Evolutionary conservation across 2,329 filamentous ascomycete species (phyloP).

Genomic region (Xylaria sp.): DNA sequence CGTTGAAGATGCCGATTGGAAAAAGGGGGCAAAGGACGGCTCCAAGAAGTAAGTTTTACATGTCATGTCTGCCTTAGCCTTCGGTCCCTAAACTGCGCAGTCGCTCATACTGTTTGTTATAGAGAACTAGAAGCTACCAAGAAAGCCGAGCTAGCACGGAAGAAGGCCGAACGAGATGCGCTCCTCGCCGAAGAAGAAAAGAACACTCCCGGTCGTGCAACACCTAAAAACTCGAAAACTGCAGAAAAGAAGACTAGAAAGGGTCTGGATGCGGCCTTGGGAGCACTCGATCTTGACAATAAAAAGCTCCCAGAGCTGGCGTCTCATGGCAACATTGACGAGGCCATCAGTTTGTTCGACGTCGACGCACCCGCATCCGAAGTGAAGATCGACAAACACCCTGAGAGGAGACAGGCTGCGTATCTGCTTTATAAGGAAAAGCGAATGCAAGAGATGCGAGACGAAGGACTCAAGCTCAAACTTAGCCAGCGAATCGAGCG

Average conservation of each 20-base stretch:
- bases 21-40: slow-evolving; percentile 81
- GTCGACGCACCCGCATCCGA: slow-evolving; percentile 59
- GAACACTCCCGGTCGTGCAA: slow-evolving; percentile 59
- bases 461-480: slow-evolving; percentile 76
- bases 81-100: background rate
- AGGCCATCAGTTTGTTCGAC: slow-evolving; percentile 85
- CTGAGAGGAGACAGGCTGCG: slow-evolving; percentile 85
- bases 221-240: slow-evolving; percentile 70
- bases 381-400: slow-evolving; percentile 83
- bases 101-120: background rate
- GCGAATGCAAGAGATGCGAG: slow-evolving; percentile 82
- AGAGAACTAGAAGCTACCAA: slow-evolving; percentile 87
- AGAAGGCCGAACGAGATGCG: slow-evolving; percentile 92
- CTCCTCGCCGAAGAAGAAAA: slow-evolving; percentile 83
- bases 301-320: slow-evolving; percentile 72
- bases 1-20: slow-evolving; percentile 78
- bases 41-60: slow-evolving; percentile 78
- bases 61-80: background rate
- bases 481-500: slow-evolving; percentile 83
- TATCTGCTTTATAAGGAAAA: slow-evolving; percentile 82
- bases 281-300: slow-evolving; percentile 61
- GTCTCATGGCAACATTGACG: slow-evolving; percentile 81
- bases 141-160: slow-evolving; percentile 79
- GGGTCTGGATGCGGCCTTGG: slow-evolving; percentile 50
- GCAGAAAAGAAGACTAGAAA: slow-evolving; percentile 68